Conservation (phyloP, 148 eudicot genomes). For the Heliamphora exappendiculata region DNA sequence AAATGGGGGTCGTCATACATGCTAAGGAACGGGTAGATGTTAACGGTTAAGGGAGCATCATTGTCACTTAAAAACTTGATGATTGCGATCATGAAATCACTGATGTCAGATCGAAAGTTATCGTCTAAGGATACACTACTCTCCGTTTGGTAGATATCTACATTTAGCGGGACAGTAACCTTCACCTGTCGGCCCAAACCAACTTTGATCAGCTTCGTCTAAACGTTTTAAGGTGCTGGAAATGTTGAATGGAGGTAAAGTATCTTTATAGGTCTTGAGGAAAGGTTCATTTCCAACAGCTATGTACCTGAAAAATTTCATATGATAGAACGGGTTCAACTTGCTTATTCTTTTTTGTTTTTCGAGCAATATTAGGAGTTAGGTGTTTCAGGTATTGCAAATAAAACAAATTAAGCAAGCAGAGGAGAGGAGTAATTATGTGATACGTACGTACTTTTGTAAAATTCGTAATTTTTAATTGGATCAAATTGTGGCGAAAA, state of each 20-base stretch:
- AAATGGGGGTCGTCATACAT: slow-evolving; percentile 77
- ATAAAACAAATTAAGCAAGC: too few species aligned
- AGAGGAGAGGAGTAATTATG: too few species aligned
- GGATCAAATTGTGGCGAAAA: too few species aligned
- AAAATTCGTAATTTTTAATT: too few species aligned
- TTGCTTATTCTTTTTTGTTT: too few species aligned
- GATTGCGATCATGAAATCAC: slow-evolving; percentile 56
- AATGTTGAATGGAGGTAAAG: slow-evolving; percentile 47
- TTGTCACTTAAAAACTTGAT: slow-evolving; percentile 56
- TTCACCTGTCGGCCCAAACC: slow-evolving; percentile 73
- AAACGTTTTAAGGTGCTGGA: slow-evolving; percentile 78
- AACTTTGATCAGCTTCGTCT: slow-evolving; percentile 89
- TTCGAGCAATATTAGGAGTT: too few species aligned
- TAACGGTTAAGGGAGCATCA: slow-evolving; percentile 53
- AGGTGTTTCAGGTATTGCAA: too few species aligned
- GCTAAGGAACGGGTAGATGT: slow-evolving; percentile 94
- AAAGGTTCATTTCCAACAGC: slow-evolving; percentile 98
- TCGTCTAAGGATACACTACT: slow-evolving; percentile 72
- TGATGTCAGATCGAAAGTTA: slow-evolving; percentile 65
- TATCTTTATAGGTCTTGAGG: slow-evolving; percentile 62
- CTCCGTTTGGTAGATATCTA: slow-evolving; percentile 67
- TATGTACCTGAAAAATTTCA: slow-evolving; percentile 55
- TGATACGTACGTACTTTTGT: too few species aligned
- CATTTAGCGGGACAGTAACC: slow-evolving; percentile 80
- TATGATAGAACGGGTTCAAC: too few species aligned